Evolutionary conservation across 176 grass and related monocot genomes (phyloP).

Genomic region (Musa schizocarpa): DNA sequence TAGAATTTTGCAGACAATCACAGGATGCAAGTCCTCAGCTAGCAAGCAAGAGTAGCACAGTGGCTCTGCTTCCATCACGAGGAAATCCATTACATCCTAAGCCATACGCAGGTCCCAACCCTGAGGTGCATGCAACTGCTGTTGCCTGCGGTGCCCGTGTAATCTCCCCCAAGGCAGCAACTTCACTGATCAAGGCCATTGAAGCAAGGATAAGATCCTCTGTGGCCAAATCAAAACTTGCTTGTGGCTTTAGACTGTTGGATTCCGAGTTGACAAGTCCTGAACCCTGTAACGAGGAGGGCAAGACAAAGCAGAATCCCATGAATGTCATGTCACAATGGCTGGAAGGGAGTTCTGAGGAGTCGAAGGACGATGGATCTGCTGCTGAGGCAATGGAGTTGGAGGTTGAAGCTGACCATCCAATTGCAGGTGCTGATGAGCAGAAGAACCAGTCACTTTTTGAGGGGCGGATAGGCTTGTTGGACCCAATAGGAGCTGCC

Average conservation of each 20-base stretch:
- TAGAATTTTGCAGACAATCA: constrained; percentile 23
- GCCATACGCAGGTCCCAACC: constrained; percentile 19
- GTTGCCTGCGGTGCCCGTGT: constrained; percentile 74
- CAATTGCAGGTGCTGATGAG: constrained; percentile 5
- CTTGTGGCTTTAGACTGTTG: constrained; percentile 20
- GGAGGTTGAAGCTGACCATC: constrained; percentile 28
- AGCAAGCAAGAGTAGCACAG: constrained; percentile 3
- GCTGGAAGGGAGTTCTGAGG: constrained; percentile 18
- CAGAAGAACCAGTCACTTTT: not conserved
- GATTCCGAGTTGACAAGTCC: constrained; percentile 18
- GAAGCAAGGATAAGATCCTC: constrained; percentile 73
- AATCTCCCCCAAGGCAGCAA: constrained; percentile 47
- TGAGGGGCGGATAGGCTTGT: not conserved
- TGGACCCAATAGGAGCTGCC: not conserved
- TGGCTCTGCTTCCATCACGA: constrained; percentile 18
- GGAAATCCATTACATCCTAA: constrained; percentile 20
- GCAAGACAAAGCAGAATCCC: constrained; percentile 12
- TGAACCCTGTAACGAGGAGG: constrained; percentile 28
- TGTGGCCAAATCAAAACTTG: constrained; percentile 31
- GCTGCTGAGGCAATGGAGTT: constrained; percentile 19
- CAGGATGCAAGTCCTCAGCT: not conserved
- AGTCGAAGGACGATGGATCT: constrained; percentile 24
- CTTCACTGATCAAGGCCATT: constrained; percentile 50
- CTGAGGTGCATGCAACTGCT: constrained; percentile 70
- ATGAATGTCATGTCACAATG: not conserved